phyloP scores from a whole-genome alignment of 192 early-diverging fungal genomes.

The Coemansia sp. region DNA sequence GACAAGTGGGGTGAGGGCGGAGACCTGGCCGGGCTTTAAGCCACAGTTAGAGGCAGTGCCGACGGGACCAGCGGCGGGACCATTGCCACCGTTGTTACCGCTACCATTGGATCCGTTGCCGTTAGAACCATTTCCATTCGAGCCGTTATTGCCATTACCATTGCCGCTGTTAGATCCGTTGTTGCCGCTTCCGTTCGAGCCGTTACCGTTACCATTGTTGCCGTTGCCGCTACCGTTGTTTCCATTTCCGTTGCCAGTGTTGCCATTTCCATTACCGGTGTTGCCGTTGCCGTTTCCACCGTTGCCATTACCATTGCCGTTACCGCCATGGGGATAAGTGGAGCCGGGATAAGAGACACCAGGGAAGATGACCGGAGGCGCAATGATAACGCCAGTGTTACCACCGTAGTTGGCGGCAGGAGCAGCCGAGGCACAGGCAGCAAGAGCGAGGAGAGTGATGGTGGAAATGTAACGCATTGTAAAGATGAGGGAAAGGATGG shows the following conservation, averaged over 20 bases:
- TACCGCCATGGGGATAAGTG: constrained; percentile 22
- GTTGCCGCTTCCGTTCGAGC: constrained; percentile 6
- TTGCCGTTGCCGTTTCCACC: constrained; percentile 9
- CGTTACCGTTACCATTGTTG: constrained; percentile 1
- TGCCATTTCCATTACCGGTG: constrained; percentile 10
- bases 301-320: background rate
- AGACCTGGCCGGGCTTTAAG: constrained; percentile 31
- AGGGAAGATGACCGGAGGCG: constrained; percentile 12
- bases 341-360: constrained; percentile 8
- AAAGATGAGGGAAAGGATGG: background rate
- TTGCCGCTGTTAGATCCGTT: background rate
- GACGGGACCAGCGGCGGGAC: constrained; percentile 19
- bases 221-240: constrained; percentile 6
- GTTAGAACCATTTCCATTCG: constrained; percentile 18
- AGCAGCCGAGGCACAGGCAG: constrained; percentile 31
- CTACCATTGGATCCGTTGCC: constrained; percentile 11
- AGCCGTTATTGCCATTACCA: constrained; percentile 7
- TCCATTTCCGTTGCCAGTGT: constrained; percentile 1
- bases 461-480: constrained; percentile 43
- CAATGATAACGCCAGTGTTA: constrained; percentile 27
- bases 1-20: constrained; percentile 47
- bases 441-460: constrained; percentile 26
- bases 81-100: constrained; percentile 10
- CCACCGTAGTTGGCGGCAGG: constrained; percentile 31
- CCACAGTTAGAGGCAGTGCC: constrained; percentile 41